Evolutionary conservation across 1,284 basidiomycete species (phyloP).

Genomic region (Sporisorium reilianum): DNA sequence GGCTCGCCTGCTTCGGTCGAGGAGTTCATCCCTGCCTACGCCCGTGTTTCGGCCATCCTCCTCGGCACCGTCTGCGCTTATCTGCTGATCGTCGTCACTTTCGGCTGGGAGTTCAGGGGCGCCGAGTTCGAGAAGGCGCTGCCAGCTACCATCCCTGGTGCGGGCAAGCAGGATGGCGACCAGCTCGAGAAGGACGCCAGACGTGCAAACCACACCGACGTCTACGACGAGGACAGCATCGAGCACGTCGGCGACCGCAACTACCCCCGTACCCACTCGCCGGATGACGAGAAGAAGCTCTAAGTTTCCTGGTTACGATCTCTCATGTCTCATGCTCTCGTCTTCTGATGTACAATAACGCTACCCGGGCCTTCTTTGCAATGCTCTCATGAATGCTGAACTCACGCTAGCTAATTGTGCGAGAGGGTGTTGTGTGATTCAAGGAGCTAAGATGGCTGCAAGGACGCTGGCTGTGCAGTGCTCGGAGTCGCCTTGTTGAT

Average conservation of each 20-base stretch:
- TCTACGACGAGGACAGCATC: slow-evolving; percentile 40
- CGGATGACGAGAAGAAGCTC: slow-evolving; percentile 42
- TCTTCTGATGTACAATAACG: too few species aligned
- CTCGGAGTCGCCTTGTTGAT: too few species aligned
- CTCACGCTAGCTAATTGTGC: too few species aligned
- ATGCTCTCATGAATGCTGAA: too few species aligned
- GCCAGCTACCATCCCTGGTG: slow-evolving; percentile 31
- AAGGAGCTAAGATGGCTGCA: too few species aligned
- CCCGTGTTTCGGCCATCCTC: slow-evolving; percentile 85
- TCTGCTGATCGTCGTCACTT: slow-evolving; percentile 59
- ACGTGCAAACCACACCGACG: background rate
- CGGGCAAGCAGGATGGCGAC: slow-evolving; percentile 29
- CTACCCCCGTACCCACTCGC: background rate
- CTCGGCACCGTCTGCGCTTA: slow-evolving; percentile 75
- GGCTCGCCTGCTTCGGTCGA: slow-evolving; percentile 22
- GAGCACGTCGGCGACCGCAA: slow-evolving; percentile 39
- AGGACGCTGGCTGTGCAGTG: too few species aligned
- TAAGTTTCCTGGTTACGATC: background rate
- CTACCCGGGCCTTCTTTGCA: too few species aligned
- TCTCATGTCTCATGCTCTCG: too few species aligned
- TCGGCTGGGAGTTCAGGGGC: slow-evolving; percentile 73
- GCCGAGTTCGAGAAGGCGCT: slow-evolving; percentile 78
- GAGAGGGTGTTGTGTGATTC: too few species aligned
- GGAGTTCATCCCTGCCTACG: slow-evolving; percentile 82
- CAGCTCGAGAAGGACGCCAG: slow-evolving; percentile 4